phyloP scores from a whole-genome alignment of 2,329 filamentous ascomycete genomes.

The Neofusicoccum parvum region DNA sequence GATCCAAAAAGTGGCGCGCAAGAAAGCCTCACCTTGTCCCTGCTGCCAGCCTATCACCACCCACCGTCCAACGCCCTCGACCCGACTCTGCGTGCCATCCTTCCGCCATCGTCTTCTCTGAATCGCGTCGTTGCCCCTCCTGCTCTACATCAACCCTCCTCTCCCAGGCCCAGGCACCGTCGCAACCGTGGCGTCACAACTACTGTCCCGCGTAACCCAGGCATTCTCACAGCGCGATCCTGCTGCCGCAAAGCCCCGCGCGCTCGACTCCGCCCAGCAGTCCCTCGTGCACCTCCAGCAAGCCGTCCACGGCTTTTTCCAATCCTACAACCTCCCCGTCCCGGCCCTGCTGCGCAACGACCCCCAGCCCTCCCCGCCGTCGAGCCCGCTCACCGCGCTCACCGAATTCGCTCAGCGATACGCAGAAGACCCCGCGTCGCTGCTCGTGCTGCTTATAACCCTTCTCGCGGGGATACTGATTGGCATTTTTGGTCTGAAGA shows the following conservation, averaged over 20 bases:
- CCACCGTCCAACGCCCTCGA: slow-evolving; percentile 10
- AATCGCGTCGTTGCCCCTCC: slow-evolving; percentile 7
- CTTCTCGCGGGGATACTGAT: slow-evolving; percentile 40
- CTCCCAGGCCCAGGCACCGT: neutral
- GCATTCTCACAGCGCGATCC: slow-evolving; percentile 10
- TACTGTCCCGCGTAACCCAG: slow-evolving; percentile 18
- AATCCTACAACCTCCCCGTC: slow-evolving; percentile 39
- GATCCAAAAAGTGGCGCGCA: slow-evolving; percentile 9
- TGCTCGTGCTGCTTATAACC: slow-evolving; percentile 27
- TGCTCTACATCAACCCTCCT: neutral
- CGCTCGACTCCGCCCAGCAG: neutral
- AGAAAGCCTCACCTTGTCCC: slow-evolving; percentile 19
- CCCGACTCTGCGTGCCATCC: slow-evolving; percentile 2
- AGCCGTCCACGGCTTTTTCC: slow-evolving; percentile 2
- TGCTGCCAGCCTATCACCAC: slow-evolving; percentile 16
- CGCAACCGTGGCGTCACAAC: slow-evolving; percentile 21
- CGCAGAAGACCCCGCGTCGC: slow-evolving; percentile 12
- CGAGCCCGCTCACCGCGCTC: slow-evolving; percentile 17
- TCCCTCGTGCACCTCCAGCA: slow-evolving; percentile 11
- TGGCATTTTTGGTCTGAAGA: slow-evolving; percentile 42
- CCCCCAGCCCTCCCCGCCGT: slow-evolving; percentile 37
- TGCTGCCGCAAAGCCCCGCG: slow-evolving; percentile 9
- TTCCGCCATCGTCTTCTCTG: slow-evolving; percentile 7
- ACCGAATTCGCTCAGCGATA: slow-evolving; percentile 5
- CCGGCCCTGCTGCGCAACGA: slow-evolving; percentile 30